Conservation (phyloP, 2,329 filamentous ascomycete genomes). For the Diaporthe ilicicola region DNA sequence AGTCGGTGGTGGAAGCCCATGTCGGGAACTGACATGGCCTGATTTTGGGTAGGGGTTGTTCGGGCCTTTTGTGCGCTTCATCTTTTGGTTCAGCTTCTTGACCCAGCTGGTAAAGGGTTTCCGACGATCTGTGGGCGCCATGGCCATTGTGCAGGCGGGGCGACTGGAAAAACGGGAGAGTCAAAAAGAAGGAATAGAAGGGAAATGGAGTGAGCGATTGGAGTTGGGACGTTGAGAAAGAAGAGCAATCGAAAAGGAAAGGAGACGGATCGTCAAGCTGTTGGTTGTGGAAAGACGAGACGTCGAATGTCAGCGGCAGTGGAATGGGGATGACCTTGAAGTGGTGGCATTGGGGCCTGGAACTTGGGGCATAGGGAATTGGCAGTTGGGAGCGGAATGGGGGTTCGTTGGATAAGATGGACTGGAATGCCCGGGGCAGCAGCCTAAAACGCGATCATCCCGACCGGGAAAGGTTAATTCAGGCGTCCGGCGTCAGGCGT, state of each 20-base stretch:
- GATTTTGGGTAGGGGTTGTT: slow-evolving; percentile 96
- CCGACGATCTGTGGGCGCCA: slow-evolving; percentile 64
- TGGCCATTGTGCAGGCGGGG: slow-evolving; percentile 29
- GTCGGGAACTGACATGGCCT: slow-evolving; percentile 57
- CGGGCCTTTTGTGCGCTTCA: slow-evolving; percentile 70
- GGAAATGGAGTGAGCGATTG: slow-evolving; percentile 32
- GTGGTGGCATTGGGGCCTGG: background rate
- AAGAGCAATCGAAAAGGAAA: slow-evolving; percentile 12
- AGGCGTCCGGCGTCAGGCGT: background rate
- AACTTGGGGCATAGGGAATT: background rate
- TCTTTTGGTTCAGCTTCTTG: slow-evolving; percentile 78
- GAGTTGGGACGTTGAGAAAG: slow-evolving; percentile 34
- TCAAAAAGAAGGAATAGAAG: slow-evolving; percentile 1
- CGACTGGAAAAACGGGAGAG: background rate
- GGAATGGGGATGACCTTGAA: slow-evolving; percentile 2
- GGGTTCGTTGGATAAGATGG: too few species aligned
- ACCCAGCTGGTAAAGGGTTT: slow-evolving; percentile 93
- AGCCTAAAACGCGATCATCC: slow-evolving; percentile 20
- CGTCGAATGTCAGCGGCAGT: background rate
- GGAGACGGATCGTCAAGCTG: slow-evolving; percentile 3
- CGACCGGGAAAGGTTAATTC: slow-evolving; percentile 8
- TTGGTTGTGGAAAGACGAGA: slow-evolving; percentile 1
- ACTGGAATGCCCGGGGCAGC: slow-evolving; percentile 14
- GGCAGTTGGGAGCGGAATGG: background rate
- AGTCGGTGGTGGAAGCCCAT: slow-evolving; percentile 37